Conservation (phyloP, 202 grass and related monocot genomes). For the Tripidium arundinaceum region DNA sequence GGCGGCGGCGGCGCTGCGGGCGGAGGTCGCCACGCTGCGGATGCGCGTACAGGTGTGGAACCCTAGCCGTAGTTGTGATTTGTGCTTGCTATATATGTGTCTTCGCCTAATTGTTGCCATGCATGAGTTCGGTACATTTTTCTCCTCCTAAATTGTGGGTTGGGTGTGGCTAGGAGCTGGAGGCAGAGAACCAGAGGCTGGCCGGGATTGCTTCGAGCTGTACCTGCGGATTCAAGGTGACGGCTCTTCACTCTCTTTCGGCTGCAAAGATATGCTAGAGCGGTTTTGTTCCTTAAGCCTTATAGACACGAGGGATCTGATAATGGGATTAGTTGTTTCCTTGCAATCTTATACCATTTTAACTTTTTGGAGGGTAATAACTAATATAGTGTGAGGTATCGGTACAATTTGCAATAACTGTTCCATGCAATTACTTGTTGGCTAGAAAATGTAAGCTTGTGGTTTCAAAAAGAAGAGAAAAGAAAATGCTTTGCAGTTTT, state of each 20-base stretch:
- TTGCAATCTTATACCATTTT: neutral
- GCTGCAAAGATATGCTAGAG: neutral
- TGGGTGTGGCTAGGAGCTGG: slow-evolving; percentile 61
- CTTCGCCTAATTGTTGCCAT: neutral
- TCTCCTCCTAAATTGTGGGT: neutral
- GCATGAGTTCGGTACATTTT: neutral
- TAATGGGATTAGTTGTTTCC: neutral
- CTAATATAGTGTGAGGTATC: neutral
- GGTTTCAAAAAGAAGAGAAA: no score
- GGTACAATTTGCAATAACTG: neutral
- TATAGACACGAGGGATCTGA: neutral
- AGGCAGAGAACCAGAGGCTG: slow-evolving; percentile 61
- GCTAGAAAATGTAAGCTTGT: neutral
- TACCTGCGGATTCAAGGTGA: slow-evolving; percentile 59
- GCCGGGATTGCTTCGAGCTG: slow-evolving; percentile 41
- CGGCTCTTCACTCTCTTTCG: neutral
- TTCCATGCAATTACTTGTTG: neutral
- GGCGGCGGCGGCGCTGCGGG: slow-evolving; percentile 8
- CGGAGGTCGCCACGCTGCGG: slow-evolving; percentile 31
- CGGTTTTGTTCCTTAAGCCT: slow-evolving; percentile 14
- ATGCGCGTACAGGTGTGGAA: slow-evolving; percentile 30
- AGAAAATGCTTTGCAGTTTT: neutral
- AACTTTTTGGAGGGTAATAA: neutral
- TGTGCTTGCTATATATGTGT: neutral
- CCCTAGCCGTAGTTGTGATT: neutral